phyloP scores from a whole-genome alignment of 257 asterid species.

The Jacaranda mimosifolia region DNA sequence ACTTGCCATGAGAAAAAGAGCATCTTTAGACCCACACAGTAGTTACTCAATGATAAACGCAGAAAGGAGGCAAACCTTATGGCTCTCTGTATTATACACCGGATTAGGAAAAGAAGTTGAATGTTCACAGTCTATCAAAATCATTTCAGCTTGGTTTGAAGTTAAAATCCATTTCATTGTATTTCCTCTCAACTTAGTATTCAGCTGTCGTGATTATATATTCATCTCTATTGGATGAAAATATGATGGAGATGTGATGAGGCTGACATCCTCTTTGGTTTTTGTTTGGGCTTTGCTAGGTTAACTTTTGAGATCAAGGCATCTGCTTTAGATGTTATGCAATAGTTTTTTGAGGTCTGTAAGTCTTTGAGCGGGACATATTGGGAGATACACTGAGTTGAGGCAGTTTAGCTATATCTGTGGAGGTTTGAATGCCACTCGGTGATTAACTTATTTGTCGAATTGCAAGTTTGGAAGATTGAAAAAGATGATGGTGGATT shows the following conservation, averaged over 20 bases:
- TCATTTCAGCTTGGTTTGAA: slow-evolving; percentile 18
- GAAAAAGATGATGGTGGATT: slow-evolving; percentile 90
- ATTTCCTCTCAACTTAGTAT: slow-evolving; percentile 7
- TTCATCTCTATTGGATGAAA: neutral
- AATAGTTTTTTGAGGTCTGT: slow-evolving; percentile 64
- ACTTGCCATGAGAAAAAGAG: slow-evolving; percentile 20
- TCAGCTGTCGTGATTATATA: neutral
- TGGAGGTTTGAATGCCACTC: slow-evolving; percentile 56
- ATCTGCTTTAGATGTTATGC: slow-evolving; percentile 86
- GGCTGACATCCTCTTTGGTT: slow-evolving; percentile 17
- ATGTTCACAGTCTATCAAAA: neutral
- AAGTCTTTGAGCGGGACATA: slow-evolving; percentile 53
- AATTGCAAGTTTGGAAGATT: slow-evolving; percentile 41
- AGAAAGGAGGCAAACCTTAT: slow-evolving; percentile 9
- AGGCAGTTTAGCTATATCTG: slow-evolving; percentile 48
- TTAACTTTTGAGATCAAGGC: slow-evolving; percentile 41
- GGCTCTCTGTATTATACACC: neutral
- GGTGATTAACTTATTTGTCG: slow-evolving; percentile 48
- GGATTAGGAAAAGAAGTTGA: slow-evolving; percentile 20
- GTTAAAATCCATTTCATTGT: slow-evolving; percentile 3
- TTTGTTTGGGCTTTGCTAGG: slow-evolving; percentile 13
- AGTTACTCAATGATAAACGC: slow-evolving; percentile 2
- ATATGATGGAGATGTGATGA: slow-evolving; percentile 8
- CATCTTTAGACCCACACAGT: neutral
- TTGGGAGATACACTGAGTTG: slow-evolving; percentile 54